A percentile compares a stretch with the other conserved stretches of the same genome.
phyloP scores from a whole-genome alignment of 2,329 filamentous ascomycete genomes.

The Xylariales sp. region DNA sequence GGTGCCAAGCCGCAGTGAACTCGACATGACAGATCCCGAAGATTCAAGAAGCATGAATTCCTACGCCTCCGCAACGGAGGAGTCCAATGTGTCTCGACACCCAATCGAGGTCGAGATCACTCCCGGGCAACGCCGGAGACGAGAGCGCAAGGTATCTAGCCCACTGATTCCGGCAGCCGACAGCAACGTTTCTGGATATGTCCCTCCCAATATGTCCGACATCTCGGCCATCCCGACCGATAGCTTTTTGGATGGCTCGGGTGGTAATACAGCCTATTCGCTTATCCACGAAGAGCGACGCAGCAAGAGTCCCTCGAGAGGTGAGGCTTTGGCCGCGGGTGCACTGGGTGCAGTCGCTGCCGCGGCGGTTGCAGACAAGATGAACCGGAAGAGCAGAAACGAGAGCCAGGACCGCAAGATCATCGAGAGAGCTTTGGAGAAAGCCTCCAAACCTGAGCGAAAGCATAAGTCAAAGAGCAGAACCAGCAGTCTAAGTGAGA shows the following conservation, averaged over 20 bases:
- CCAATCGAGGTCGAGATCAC: slow-evolving; percentile 90
- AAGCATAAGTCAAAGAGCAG: slow-evolving; percentile 46
- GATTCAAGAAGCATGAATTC: slow-evolving; percentile 67
- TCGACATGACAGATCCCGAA: slow-evolving; percentile 44
- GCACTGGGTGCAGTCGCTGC: slow-evolving; percentile 32
- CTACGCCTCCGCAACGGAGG: slow-evolving; percentile 73
- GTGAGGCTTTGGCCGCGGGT: slow-evolving; percentile 32
- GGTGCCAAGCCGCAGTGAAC: slow-evolving; percentile 54
- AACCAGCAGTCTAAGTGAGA: slow-evolving; percentile 44
- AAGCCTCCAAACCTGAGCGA: slow-evolving; percentile 42
- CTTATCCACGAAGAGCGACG: slow-evolving; percentile 27
- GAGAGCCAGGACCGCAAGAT: slow-evolving; percentile 35
- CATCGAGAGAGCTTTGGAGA: slow-evolving; percentile 29
- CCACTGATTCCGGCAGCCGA: slow-evolving; percentile 57
- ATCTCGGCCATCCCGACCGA: slow-evolving; percentile 71
- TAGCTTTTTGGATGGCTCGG: slow-evolving; percentile 58
- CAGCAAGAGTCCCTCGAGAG: slow-evolving; percentile 37
- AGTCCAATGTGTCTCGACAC: slow-evolving; percentile 70
- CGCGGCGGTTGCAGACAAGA: slow-evolving; percentile 35
- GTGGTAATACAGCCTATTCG: slow-evolving; percentile 29
- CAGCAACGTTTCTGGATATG: slow-evolving; percentile 55
- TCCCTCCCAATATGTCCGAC: slow-evolving; percentile 69
- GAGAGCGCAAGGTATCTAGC: slow-evolving; percentile 55
- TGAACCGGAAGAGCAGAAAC: slow-evolving; percentile 39
- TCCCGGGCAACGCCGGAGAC: slow-evolving; percentile 48